Base-by-base conservation (phyloP, 1,139 yeast species). In the Candida sanyaensis region DNA sequence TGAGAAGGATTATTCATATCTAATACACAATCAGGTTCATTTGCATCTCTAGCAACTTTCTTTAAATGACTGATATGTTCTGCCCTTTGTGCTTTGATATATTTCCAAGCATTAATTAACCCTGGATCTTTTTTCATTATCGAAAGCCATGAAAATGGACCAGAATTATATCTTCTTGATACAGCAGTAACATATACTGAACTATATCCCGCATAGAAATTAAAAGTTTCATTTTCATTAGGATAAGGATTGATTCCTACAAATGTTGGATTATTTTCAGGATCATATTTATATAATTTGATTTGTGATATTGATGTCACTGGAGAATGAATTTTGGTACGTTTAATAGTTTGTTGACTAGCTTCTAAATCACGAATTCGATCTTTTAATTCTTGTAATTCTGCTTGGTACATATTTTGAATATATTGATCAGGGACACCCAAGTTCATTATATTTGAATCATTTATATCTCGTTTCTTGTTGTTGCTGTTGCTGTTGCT, bases 131-230 rank as follows among this genome's bases (percentile, higher is more conserved):
- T 64, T 47, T 63, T 60, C 54, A 73, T 55, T 11, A 76, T 52
- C 0, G 79, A 62, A 5, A 73, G 53, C 71, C 79, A 71, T 0
- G 80, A 61, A 45, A 73, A 67, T 0, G 77, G 69, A 1, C 77
- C 80, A 55, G 63, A 67, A 45, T 65, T 63, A 41, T 65, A 62
- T 42, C 70, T 54, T 38, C 74, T 55, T 1, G 62, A 50, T 2
- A 54, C 41, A 11, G 59, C 65, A 43, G 61, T 63, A 23, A 57
- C 46, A 43, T 62, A 59, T 2, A 64, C 46, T 0, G 74, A 61
- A 11, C 65, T 54, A 51, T 63, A 66, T 3, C 66, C 70, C n/a
- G 61, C 64, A 49, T 65, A 71, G 43, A 72, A 66, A 49, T 68
- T 71, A 29, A 72, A 63, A 1, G 57, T 45, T 26, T 64, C 70